Evolutionary conservation across 257 asterid genomes (phyloP), one percentile per base, ranked within the genome.

Genomic region (Catharanthus roseus): DNA sequence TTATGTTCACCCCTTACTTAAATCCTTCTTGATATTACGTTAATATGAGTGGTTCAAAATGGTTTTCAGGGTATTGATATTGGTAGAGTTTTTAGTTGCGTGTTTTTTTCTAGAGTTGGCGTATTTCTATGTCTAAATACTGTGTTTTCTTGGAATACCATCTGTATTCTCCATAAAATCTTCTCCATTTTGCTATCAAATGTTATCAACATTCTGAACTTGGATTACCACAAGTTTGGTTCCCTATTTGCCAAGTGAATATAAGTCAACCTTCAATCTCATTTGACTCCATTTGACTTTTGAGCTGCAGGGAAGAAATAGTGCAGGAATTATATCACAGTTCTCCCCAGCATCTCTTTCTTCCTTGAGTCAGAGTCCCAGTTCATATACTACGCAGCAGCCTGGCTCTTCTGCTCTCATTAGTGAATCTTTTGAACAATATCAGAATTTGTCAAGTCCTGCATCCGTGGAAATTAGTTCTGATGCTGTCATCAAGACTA

Each of bases 391-490:
- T 66, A 73, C 87, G 44, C 85, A 72, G 64, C 85, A 74, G 74
- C 86, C 81, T 50, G 88, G 79, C 58, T 82, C 95, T 62, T 80
- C 96, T 73, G 77, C 81, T 67, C 63, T 63, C 60, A 41, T 79
- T 57, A 79, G 77, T 73, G 93, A 85, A 81, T 86, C 91, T 81
- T 72, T 79, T 84, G 95, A 82, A 41, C 74, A 74, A 66, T 72
- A 65, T 77, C 78, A 57, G 55, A 85, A 71, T 74, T 58, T 72
- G 51, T 77, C 88, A 65, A 86, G 96, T 81, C 95, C 95, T 68
- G 84, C 74, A 76, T 85, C 92, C 51, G 85, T 67, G 74, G 97
- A 93, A 84, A 74, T 86, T 69, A 85, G 80, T 79, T 91, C 95
- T 57, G 72, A 51, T 79, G 85, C 76, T 72, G 69, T 66, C 71